A percentile compares a stretch with the other conserved stretches of the same genome.
Evolutionary conservation across 495 filamentous ascomycete genomes (phyloP).

Genomic region (Trypethelium eluteriae): DNA sequence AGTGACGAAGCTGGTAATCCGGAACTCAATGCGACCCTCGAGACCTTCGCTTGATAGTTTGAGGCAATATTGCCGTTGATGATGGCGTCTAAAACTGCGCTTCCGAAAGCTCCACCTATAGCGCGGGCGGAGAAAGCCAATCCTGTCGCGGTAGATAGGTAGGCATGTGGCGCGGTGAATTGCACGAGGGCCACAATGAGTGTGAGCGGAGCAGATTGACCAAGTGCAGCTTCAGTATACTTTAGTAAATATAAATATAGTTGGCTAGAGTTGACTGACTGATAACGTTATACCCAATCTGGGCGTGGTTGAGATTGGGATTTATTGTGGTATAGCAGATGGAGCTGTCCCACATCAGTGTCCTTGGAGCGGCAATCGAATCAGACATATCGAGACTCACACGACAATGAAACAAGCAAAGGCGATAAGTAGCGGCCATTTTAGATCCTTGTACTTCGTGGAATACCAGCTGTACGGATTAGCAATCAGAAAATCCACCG

Average conservation of each 20-base stretch:
- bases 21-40: constrained; percentile 13
- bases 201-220: constrained; percentile 44
- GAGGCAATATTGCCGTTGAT: constrained; percentile 43
- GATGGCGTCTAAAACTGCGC: constrained; percentile 48
- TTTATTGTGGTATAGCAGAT: constrained; percentile 45
- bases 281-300: constrained; percentile 44
- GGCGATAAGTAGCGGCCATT: constrained; percentile 40
- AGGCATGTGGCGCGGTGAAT: constrained; percentile 49
- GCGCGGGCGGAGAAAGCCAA: constrained; percentile 48
- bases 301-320: constrained; percentile 41
- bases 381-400: background rate
- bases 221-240: constrained; percentile 34
- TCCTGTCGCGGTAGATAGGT: constrained; percentile 48
- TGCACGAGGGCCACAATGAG: constrained; percentile 47
- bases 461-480: constrained; percentile 36
- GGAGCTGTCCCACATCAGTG: constrained; percentile 8
- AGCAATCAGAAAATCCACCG: background rate
- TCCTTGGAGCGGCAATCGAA: background rate
- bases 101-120: constrained; percentile 49
- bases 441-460: constrained; percentile 45
- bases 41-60: constrained; percentile 33
- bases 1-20: constrained; percentile 19
- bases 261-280: background rate
- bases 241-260: background rate
- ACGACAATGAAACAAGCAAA: background rate